Evolutionary conservation across 495 filamentous ascomycete species (phyloP).

Genomic region (Podospora pseudocomata): DNA sequence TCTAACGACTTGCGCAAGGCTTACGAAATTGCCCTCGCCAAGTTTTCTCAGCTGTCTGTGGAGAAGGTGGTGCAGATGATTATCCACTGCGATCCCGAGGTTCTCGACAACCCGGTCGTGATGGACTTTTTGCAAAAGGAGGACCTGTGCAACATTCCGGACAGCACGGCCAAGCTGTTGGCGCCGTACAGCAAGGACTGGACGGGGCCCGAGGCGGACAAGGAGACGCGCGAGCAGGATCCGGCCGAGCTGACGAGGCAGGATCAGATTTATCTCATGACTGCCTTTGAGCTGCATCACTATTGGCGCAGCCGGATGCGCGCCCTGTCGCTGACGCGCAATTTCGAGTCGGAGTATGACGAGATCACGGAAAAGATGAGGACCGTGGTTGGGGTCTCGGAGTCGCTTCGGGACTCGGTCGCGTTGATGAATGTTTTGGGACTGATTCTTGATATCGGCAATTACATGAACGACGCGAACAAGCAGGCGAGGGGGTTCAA

Average conservation of each 20-base stretch:
- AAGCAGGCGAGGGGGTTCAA: constrained; percentile 99
- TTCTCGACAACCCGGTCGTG: constrained; percentile 88
- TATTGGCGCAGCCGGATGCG: constrained; percentile 99
- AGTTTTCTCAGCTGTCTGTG: constrained; percentile 74
- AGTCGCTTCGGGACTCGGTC: constrained; percentile 84
- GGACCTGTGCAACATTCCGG: constrained; percentile 85
- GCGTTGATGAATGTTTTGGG: constrained; percentile 93
- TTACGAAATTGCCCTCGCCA: constrained; percentile 89
- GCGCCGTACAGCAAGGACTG: constrained; percentile 94
- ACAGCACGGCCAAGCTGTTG: constrained; percentile 86
- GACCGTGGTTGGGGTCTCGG: constrained; percentile 78
- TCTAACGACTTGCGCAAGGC: constrained; percentile 85
- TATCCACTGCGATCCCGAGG: constrained; percentile 88
- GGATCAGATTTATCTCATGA: constrained; percentile 91
- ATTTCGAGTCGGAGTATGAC: constrained; percentile 85
- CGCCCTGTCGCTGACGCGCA: constrained; percentile 79
- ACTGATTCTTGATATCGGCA: constrained; percentile 94
- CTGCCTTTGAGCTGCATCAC: constrained; percentile 91
- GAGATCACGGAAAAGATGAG: constrained; percentile 78
- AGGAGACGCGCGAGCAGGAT: constrained; percentile 79
- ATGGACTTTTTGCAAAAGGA: constrained; percentile 96
- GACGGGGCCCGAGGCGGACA: constrained; percentile 82
- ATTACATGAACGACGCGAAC: constrained; percentile 99
- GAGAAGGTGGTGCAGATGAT: constrained; percentile 89
- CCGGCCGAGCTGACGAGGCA: constrained; percentile 85